Conservation (phyloP, 1,284 basidiomycete species). For the Melanopsichium pennsylvanicum region DNA sequence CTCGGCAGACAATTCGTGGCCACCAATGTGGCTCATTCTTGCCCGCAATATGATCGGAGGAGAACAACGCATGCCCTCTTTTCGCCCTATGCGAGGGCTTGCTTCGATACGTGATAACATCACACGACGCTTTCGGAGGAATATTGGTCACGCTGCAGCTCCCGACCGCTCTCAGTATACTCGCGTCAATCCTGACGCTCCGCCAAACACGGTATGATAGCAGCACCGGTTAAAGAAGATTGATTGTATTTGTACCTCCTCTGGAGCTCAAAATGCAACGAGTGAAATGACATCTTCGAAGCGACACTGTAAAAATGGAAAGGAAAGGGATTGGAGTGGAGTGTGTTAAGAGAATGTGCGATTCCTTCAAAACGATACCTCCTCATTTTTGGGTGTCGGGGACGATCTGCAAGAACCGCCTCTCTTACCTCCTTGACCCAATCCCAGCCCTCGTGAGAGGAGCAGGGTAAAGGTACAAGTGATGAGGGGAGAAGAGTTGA, state of each 20-base stretch:
- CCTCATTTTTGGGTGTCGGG: constrained; percentile 25
- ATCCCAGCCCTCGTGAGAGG: neutral
- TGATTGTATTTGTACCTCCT: constrained; percentile 14
- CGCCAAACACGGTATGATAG: neutral
- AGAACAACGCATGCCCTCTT: constrained; percentile 1
- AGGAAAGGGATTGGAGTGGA: neutral
- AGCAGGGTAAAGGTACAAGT: neutral
- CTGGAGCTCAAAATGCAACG: neutral
- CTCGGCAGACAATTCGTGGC: constrained; percentile 33
- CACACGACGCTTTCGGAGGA: constrained; percentile 15
- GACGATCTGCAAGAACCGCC: constrained; percentile 57
- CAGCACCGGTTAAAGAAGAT: neutral
- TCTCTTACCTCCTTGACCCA: neutral
- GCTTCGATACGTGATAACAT: constrained; percentile 14
- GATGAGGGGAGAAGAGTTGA: neutral
- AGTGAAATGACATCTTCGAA: too few species aligned
- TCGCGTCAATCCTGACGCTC: constrained; percentile 19
- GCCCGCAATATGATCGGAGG: constrained; percentile 34
- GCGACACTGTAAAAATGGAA: too few species aligned
- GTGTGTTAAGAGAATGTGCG: constrained; percentile 32
- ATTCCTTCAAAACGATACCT: constrained; percentile 57
- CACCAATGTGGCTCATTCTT: constrained; percentile 44
- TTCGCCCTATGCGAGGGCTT: constrained; percentile 14
- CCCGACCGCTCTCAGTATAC: constrained; percentile 20
- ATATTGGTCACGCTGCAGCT: constrained; percentile 3